These are phyloP conservation scores for Eutrema salsugineum DNA, from an alignment of 441 rosid genomes.

Conservation along the genomic window DNA sequence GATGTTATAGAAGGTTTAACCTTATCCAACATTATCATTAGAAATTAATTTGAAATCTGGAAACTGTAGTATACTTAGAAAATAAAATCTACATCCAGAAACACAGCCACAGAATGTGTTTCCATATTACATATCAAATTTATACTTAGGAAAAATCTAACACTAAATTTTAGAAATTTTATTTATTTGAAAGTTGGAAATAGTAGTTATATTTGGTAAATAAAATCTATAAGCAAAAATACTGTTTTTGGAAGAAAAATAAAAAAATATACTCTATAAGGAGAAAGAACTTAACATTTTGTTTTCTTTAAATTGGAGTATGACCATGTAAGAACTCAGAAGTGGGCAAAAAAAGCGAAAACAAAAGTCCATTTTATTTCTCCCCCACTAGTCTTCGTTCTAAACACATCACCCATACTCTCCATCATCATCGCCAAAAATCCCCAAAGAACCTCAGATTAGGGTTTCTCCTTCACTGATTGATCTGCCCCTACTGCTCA, in stretches of 20 bases:
- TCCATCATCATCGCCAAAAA: constrained; percentile 35
- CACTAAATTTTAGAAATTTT: not conserved
- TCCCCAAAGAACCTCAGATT: constrained; percentile 41
- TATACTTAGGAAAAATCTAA: not conserved
- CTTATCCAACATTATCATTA: not conserved
- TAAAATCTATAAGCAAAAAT: not conserved
- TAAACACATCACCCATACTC: constrained; percentile 7
- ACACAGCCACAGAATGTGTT: not conserved
- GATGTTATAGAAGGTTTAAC: not conserved
- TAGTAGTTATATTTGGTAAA: not conserved
- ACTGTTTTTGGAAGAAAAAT: too few species aligned
- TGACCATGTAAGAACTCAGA: not conserved
- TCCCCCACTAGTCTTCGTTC: constrained; percentile 23
- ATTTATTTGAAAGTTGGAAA: not conserved
- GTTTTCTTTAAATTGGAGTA: not conserved
- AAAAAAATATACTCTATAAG: not conserved
- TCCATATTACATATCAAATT: not conserved
- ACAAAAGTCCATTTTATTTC: constrained; percentile 39
- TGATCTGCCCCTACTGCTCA: constrained; percentile 9
- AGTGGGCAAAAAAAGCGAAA: constrained; percentile 2
- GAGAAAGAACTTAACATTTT: not conserved
- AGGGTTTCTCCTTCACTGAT: constrained; percentile 51
- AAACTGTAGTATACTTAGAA: not conserved
- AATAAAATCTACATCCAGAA: not conserved
- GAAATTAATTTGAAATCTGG: not conserved